Percentiles rank a stretch among this genome's conserved stretches.
Conservation (phyloP, 2,329 filamentous ascomycete genomes). For the Rosellinia necatrix region DNA sequence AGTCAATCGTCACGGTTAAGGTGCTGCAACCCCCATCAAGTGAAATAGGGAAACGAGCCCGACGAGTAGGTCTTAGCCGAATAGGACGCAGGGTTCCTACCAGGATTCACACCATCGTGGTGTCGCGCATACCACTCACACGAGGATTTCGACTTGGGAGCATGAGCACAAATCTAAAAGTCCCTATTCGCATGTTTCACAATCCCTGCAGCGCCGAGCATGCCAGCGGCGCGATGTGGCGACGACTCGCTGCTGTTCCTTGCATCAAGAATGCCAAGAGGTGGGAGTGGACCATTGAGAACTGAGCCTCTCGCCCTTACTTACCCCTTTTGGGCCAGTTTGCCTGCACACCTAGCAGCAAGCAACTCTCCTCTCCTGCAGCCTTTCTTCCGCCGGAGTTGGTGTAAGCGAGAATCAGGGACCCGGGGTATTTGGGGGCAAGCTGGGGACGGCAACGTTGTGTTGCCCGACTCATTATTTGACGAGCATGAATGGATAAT, state of each 20-base stretch:
- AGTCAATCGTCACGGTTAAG: neutral
- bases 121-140: too few species aligned
- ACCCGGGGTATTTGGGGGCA: too few species aligned
- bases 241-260: constrained; percentile 24
- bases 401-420: constrained; percentile 21
- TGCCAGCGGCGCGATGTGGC: constrained; percentile 13
- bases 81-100: neutral
- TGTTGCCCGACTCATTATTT: too few species aligned
- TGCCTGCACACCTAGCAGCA: neutral
- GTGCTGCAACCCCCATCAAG: neutral
- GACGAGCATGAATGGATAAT: constrained; percentile 11
- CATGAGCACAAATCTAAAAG: constrained; percentile 22
- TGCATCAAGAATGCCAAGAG: constrained; percentile 20
- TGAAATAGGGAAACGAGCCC: neutral
- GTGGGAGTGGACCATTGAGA: constrained; percentile 10
- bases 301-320: constrained; percentile 13
- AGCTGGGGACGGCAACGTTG: neutral
- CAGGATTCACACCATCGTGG: too few species aligned
- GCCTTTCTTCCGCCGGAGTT: neutral
- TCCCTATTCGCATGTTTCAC: constrained; percentile 22
- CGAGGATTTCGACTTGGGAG: constrained; percentile 1
- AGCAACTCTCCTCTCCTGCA: neutral
- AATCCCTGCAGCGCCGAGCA: constrained; percentile 17
- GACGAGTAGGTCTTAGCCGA: constrained; percentile 1
- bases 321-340: constrained; percentile 21